phyloP scores from a whole-genome alignment of 2,329 filamentous ascomycete species.

The Emmonsiellopsis sp. region DNA sequence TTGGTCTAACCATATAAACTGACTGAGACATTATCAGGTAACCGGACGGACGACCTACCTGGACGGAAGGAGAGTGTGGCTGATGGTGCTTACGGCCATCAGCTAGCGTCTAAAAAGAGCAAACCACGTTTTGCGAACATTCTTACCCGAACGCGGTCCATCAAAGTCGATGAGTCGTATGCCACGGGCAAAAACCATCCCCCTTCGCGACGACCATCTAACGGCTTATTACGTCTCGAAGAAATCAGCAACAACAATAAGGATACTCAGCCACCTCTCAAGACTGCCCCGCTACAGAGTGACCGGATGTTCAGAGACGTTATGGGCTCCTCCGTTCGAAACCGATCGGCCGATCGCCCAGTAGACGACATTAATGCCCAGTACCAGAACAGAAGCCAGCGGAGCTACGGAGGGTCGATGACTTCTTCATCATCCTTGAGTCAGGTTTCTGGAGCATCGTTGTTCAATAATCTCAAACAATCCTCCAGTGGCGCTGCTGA shows the following conservation, averaged over 20 bases:
- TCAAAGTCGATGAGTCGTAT: slow-evolving; percentile 34
- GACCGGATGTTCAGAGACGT: slow-evolving; percentile 62
- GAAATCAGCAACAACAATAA: slow-evolving; percentile 19
- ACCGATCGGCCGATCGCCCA: slow-evolving; percentile 62
- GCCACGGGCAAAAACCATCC: slow-evolving; percentile 18
- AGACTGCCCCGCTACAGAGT: slow-evolving; percentile 56
- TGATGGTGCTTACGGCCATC: slow-evolving; percentile 19
- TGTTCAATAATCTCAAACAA: slow-evolving; percentile 66
- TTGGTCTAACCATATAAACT: background rate
- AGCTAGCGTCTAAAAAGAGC: slow-evolving; percentile 27
- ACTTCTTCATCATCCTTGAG: slow-evolving; percentile 38
- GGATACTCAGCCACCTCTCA: slow-evolving; percentile 40
- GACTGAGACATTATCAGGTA: slow-evolving; percentile 3
- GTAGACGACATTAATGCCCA: slow-evolving; percentile 19
- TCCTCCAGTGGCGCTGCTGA: slow-evolving; percentile 67
- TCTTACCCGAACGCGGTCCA: slow-evolving; percentile 36
- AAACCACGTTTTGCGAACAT: slow-evolving; percentile 39
- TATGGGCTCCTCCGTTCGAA: slow-evolving; percentile 56
- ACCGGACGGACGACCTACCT: slow-evolving; percentile 9
- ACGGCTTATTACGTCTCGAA: slow-evolving; percentile 29
- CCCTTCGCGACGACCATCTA: slow-evolving; percentile 29
- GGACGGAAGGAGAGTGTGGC: slow-evolving; percentile 6
- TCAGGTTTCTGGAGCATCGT: slow-evolving; percentile 42
- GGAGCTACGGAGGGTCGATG: slow-evolving; percentile 29
- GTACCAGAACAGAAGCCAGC: slow-evolving; percentile 20